Evolutionary conservation across 345 rosid species (phyloP).

Genomic region (Gossypium stocksii): DNA sequence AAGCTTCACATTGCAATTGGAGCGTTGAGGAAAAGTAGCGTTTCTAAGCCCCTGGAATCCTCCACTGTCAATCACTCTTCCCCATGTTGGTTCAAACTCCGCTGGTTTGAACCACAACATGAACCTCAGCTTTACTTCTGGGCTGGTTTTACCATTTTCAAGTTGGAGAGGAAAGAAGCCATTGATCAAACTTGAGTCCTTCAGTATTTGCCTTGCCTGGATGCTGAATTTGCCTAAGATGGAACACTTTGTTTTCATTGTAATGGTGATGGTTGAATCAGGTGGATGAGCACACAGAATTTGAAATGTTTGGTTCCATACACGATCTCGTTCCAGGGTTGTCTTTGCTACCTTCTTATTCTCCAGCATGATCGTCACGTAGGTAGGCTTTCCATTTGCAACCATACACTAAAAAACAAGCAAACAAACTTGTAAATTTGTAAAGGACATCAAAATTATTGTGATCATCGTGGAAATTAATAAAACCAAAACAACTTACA

Average conservation of each 20-base stretch:
- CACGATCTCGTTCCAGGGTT: constrained; percentile 50
- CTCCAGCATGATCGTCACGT: constrained; percentile 67
- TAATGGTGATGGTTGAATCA: constrained; percentile 57
- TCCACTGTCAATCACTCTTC: constrained; percentile 29
- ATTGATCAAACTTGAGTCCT: constrained; percentile 43
- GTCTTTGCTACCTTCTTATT: constrained; percentile 64
- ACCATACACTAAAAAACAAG: constrained; percentile 41
- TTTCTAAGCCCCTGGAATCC: constrained; percentile 57
- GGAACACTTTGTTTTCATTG: constrained; percentile 63
- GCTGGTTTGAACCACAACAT: constrained; percentile 86
- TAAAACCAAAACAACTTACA: constrained; percentile 26
- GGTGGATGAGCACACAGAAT: constrained; percentile 70
- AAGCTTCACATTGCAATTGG: constrained; percentile 57
- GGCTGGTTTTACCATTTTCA: constrained; percentile 45
- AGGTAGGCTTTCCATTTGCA: constrained; percentile 47
- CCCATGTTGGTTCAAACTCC: constrained; percentile 57
- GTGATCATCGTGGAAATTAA: too few species aligned
- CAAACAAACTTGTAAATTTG: background rate
- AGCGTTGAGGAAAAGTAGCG: constrained; percentile 69
- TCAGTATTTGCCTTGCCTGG: constrained; percentile 45
- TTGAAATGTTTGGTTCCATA: constrained; percentile 90
- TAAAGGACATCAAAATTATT: background rate
- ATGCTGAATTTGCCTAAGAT: constrained; percentile 52
- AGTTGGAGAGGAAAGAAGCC: constrained; percentile 56
- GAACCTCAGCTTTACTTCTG: constrained; percentile 52